Base-by-base conservation (phyloP, 768 basidiomycete species). In the Pleurotus citrinopileatus region DNA sequence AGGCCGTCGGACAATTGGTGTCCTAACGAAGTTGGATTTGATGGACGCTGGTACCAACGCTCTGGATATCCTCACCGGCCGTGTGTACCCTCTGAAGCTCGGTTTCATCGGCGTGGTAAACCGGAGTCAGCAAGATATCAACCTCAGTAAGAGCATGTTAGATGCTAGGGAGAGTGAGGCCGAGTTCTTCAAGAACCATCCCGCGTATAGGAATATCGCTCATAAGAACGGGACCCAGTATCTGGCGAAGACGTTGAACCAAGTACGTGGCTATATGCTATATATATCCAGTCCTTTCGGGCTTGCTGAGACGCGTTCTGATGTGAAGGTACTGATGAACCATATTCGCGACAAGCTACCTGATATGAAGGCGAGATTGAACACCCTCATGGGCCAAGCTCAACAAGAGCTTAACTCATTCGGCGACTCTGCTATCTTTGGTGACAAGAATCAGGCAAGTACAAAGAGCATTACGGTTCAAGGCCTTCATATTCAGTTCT, bases 31-130 rank as follows among this genome's bases (percentile, higher is more conserved):
- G 70, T 83, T 98, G 28, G 97, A 99, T 72, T 80, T 99, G 42
- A 99, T 99, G 97, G 97, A 98, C 63, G 95, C 95, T 4, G 97
- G 97, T 25, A 99, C 97, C 29, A 98, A 99, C 67, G 97, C 97
- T 19, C 74, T 95, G 29, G 96, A 99, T 69, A 87, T 98, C 60
- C 81, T 98, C 32, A 98, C 93, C 0, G 97, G 97, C 36, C 89
- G 96, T 55, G 91, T 98, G 40, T 99, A 99, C 70, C 97, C 97
- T 27, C 83, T 99, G 58, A 98, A 98, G 69, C 81, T 99, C 9
- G 97, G 97, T 42, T 99, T 99, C 70, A 95, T 98, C 59, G 97
- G 97, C 17, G 89, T 98, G 10, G 97, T 99, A 55, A 97, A 97
- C 65, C 87, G 97, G 53, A 95, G 92, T 62, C 97, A 99, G 68